Percentiles rank a stretch among this genome's conserved stretches.
Evolutionary conservation across 352 stramenopile species (phyloP).

Genomic region (Globisporangium irregulare): DNA sequence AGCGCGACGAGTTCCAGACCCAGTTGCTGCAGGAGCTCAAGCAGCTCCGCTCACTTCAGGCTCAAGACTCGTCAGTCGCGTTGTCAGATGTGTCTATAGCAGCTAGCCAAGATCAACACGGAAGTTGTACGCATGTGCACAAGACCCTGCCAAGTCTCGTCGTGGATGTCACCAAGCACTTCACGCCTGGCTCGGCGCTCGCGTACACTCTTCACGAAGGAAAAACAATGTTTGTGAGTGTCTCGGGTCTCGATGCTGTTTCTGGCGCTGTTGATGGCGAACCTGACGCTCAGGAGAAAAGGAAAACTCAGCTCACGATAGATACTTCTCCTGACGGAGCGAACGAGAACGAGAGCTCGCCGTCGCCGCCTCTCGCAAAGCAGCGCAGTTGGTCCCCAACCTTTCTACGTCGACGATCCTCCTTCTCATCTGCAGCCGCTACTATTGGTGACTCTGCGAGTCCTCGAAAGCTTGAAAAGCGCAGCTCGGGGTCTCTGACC

Average conservation of each 20-base stretch:
- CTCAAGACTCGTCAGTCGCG: background rate
- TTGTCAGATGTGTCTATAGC: background rate
- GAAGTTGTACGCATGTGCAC: slow-evolving; percentile 22
- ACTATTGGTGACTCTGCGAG: background rate
- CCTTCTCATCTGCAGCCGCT: slow-evolving; percentile 22
- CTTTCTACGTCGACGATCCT: slow-evolving; percentile 29
- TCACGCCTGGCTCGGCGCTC: slow-evolving; percentile 29
- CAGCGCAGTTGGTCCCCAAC: slow-evolving; percentile 44
- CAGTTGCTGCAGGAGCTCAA: slow-evolving; percentile 52
- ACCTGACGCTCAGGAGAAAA: slow-evolving; percentile 6
- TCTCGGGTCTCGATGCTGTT: slow-evolving; percentile 14
- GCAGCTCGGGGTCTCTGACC: background rate
- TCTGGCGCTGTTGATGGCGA: slow-evolving; percentile 18
- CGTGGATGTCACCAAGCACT: slow-evolving; percentile 36
- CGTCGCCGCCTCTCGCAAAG: slow-evolving; percentile 17
- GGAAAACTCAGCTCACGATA: background rate
- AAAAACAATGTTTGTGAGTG: slow-evolving; percentile 41
- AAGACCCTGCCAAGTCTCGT: slow-evolving; percentile 41
- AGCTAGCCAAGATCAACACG: background rate
- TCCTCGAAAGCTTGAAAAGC: background rate
- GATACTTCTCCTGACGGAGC: background rate
- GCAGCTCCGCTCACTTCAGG: slow-evolving; percentile 36
- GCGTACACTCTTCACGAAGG: slow-evolving; percentile 46
- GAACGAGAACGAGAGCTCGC: background rate
- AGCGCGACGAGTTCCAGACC: slow-evolving; percentile 47